Base-by-base conservation (phyloP, 225 moss, liverwort and hornwort species). In the Antitrichia curtipendula region DNA sequence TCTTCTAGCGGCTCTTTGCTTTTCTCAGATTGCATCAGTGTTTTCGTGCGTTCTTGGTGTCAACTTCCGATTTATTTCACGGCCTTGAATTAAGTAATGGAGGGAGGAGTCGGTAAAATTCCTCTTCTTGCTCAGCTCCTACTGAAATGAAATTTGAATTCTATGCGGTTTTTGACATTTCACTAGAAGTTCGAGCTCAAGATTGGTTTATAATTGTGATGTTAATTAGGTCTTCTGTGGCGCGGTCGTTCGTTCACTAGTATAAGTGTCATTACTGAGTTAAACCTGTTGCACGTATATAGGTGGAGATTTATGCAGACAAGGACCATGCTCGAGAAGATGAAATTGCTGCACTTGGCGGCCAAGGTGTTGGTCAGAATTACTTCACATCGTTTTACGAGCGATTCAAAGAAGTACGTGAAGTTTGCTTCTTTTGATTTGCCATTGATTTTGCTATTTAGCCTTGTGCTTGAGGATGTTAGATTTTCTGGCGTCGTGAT, bases 321-420 rank as follows among this genome's bases (percentile, higher is more conserved):
- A 96, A 95, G 80, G 97, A 98, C 69, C 92, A 90, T 90, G 95
- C 95, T 32, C 94, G 96, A 80, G 95, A 86, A 89, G 96, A 96
- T 86, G 95, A 96, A 87, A 95, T 96, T 81, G 85, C 92, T 56
- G 92, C 91, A 77, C 93, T 98, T 71, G 97, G 97, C 82, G 95
- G 94, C 32, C 96, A 96, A 87, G 94, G 93, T 86, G 89, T 87
- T 83, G 96, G 95, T 72, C 95, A 96, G 90, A 96, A 91, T 90
- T 93, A 93, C 58, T 96, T 97, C 88, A 97, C 95, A 84, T 93
- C 96, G 38, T 97, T 99, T 87, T 99, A 97, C 82, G 96, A 99
- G 87, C 95, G 96, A 18, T 91, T 97, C 31, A 97, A 96, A 89
- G 95, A 96, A 90, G 96, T 97, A 91, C 27, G 89, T 84, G 29